Evolutionary conservation across 768 basidiomycete species (phyloP), one percentile per base, ranked within the genome.

Genomic region (Wakefieldia striispora): DNA sequence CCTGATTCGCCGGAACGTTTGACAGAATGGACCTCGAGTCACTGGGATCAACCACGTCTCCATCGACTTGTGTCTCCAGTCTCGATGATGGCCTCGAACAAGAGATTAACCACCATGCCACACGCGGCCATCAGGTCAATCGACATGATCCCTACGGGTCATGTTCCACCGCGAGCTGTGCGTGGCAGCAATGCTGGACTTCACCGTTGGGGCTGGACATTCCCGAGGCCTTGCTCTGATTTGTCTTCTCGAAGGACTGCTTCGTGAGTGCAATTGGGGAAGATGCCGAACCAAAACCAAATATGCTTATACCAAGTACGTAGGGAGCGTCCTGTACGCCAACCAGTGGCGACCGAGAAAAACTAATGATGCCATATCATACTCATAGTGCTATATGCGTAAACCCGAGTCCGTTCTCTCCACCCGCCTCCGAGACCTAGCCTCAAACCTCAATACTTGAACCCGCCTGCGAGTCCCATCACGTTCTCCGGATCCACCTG

Each of bases 381-480:
- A 29, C 3, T 33, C 33, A 40, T 33, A 39, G 43, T 36, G 26
- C 40, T 37, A 53, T 47, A 35, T 14, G 37, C 7, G 45, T 23
- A 59, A n/a, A 49, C 56, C 46, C 38, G 24, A 41, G 36, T 31
- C 17, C 20, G 27, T 33, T 33, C 33, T 33, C 33, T 16, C 33
- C 29, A 11, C 23, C 6, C 23, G 23, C 23, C 6, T 33, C 33
- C 31, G 31, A 31, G 31, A 12, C n/a, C 43, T 13, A 45, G 40
- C n/a, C 35, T 31, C 8, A 33, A 14, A 34, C n/a, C 17, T 69
- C 53, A 75, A 39, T 81, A 66, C 65, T 83, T 85, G 63, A 76
- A 85, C 7, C 84, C 85, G 6, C 84, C 84, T n/a, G 84, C 73
- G 16, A 84, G 75, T 14, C 74, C 76, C 83, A 88, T 87, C 35